Conservation (phyloP, 2,329 filamentous ascomycete genomes). For the Pochonia chlamydosporia region DNA sequence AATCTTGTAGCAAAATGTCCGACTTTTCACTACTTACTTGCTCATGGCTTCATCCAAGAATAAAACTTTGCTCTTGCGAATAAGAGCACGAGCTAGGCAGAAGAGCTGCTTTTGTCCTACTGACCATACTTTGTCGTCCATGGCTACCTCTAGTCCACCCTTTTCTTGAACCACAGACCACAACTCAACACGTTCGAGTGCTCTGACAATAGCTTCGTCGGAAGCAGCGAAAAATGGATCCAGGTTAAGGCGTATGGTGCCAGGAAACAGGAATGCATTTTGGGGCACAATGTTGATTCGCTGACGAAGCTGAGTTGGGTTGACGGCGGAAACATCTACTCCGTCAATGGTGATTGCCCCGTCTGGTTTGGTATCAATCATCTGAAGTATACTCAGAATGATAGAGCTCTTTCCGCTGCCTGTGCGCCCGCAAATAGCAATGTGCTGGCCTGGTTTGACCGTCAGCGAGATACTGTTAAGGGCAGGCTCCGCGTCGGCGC, state of each 20-base stretch:
- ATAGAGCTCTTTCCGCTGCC: slow-evolving; percentile 31
- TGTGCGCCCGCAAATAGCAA: slow-evolving; percentile 21
- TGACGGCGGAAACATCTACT: slow-evolving; percentile 25
- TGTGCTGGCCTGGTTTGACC: slow-evolving; percentile 16
- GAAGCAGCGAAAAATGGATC: slow-evolving; percentile 23
- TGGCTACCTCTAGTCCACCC: slow-evolving; percentile 12
- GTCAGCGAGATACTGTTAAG: not conserved
- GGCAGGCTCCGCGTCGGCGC: not conserved
- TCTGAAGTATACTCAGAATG: slow-evolving; percentile 28
- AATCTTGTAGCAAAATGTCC: not conserved
- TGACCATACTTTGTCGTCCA: slow-evolving; percentile 8
- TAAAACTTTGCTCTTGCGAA: slow-evolving; percentile 2
- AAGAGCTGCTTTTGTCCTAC: slow-evolving; percentile 14
- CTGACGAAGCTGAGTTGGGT: slow-evolving; percentile 31
- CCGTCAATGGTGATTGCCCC: slow-evolving; percentile 31
- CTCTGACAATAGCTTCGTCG: slow-evolving; percentile 7
- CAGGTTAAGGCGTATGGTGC: slow-evolving; percentile 29
- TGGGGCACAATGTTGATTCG: slow-evolving; percentile 42
- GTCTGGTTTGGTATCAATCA: slow-evolving; percentile 24
- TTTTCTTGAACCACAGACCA: slow-evolving; percentile 7
- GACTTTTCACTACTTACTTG: not conserved
- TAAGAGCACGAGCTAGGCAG: slow-evolving; percentile 22
- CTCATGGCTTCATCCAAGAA: slow-evolving; percentile 5
- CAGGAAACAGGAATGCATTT: slow-evolving; percentile 39
- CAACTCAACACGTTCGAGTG: slow-evolving; percentile 10